Evolutionary conservation across 805 yeast species (phyloP), one percentile per base, ranked within the genome.

Genomic region (Pichia cephalocereana): DNA sequence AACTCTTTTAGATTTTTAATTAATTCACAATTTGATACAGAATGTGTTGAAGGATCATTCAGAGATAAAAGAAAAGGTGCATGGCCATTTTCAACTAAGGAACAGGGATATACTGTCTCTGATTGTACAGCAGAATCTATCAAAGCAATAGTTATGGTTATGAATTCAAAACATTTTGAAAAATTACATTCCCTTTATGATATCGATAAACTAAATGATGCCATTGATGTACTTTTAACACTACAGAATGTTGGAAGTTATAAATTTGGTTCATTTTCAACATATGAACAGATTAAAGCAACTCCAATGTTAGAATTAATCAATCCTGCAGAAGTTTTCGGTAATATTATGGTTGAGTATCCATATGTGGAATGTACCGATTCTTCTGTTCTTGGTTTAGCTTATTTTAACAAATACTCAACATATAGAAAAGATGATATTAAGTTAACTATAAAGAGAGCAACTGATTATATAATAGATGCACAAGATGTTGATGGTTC

Each of bases 361-460:
- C 98, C 99, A 0, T 93, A 93, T 61, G 97, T 95, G 19, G 99
- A 93, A 65, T 93, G 99, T 64, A 89, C 98, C 0, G 99, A 95
- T 66, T 90, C 98, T 0, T 81, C 91, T 0, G 95, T 93, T 7
- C 68, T 93, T 36, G 99, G 99, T 0, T 70, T 93, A 50, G 81
- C 86, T 0, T 85, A 83, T 62, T 93, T 89, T 68, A 71, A 81
- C 41, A 74, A 79, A 50, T 70, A 79, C 58, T 80, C 76, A 58
- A 71, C 75, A 45, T 89, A 93, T 61, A 77, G 85, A 50, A 66
- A 73, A 6, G 74, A 71, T 6, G 89, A 86, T 32, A 83, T 93
- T 31, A 68, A 72, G 45, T 51, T 67, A n/a, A 82, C 96, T 0
- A 85, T 93, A 42, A 70, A 76, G 5, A 72, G 79, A 46, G 98